These are phyloP conservation scores for Ceratorhiza oryzae-sativae DNA, from an alignment of 1,284 basidiomycete species.

Conservation along the genomic window DNA sequence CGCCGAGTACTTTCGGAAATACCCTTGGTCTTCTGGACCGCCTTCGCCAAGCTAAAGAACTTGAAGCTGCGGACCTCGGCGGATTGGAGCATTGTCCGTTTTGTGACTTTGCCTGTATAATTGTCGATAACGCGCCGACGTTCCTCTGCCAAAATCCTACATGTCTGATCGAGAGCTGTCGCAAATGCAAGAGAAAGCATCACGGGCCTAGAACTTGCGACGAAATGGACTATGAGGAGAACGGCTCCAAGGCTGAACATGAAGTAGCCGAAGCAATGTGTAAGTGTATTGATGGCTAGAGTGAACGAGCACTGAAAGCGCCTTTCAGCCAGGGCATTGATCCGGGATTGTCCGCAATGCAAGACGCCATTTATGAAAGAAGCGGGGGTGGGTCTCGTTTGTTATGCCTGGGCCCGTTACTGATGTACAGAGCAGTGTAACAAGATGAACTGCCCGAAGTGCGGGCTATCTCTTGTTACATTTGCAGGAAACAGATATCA, in stretches of 20 bases:
- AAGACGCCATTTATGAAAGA: conserved; percentile 37
- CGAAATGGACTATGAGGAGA: conserved; percentile 28
- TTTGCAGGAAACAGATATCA: conserved; percentile 22
- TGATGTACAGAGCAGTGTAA: conserved; percentile 33
- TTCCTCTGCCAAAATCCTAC: conserved; percentile 34
- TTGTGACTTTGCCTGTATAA: conserved; percentile 36
- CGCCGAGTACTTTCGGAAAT: conserved; percentile 16
- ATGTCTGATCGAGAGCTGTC: conserved; percentile 26
- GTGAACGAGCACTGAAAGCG: background rate
- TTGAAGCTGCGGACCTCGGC: conserved; percentile 24
- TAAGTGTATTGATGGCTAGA: background rate
- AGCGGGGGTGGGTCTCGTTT: conserved; percentile 3
- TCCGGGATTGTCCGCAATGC: conserved; percentile 35
- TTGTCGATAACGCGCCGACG: conserved; percentile 19
- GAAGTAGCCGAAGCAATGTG: conserved; percentile 37
- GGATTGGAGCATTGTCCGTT: conserved; percentile 38
- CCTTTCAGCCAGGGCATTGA: conserved; percentile 7
- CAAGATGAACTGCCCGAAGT: conserved; percentile 36
- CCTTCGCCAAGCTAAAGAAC: conserved; percentile 28
- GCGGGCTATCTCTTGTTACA: conserved; percentile 32
- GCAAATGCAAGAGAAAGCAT: conserved; percentile 17
- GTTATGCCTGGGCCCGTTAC: too few relatives aligned
- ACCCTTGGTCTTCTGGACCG: conserved; percentile 20
- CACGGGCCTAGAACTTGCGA: conserved; percentile 25
- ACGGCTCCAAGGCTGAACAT: conserved; percentile 8